phyloP scores from a whole-genome alignment of 192 early-diverging fungal genomes.

The Chytriomyces hyalinus region DNA sequence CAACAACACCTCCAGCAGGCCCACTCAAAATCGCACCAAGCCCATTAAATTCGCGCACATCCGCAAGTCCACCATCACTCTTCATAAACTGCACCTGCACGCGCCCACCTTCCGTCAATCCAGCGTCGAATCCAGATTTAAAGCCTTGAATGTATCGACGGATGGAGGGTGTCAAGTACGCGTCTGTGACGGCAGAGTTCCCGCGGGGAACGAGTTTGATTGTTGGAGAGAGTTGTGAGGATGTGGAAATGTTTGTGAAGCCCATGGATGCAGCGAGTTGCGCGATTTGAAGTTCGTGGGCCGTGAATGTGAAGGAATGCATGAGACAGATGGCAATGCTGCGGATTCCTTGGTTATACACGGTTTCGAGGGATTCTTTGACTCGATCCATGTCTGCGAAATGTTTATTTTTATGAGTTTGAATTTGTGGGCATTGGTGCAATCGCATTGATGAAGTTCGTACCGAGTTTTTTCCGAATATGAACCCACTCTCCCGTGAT shows the following conservation, averaged over 20 bases:
- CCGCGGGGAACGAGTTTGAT: constrained; percentile 94
- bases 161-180: constrained; percentile 94
- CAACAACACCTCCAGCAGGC: constrained; percentile 95
- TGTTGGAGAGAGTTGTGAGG: constrained; percentile 84
- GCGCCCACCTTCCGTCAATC: constrained; percentile 42
- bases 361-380: constrained; percentile 59
- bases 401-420: constrained; percentile 10
- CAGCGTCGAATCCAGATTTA: constrained; percentile 82
- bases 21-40: constrained; percentile 90
- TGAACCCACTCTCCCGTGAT: constrained; percentile 87
- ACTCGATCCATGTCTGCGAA: constrained; percentile 60
- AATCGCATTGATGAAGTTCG: neutral
- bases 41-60: constrained; percentile 84
- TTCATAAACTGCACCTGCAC: constrained; percentile 97
- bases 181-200: constrained; percentile 87
- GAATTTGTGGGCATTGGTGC: neutral
- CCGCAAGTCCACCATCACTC: constrained; percentile 91
- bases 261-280: constrained; percentile 72
- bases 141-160: constrained; percentile 85
- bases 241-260: constrained; percentile 86
- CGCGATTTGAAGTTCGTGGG: constrained; percentile 78
- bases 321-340: constrained; percentile 93
- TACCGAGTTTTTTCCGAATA: constrained; percentile 71
- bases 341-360: constrained; percentile 74
- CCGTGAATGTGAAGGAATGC: constrained; percentile 92